Base-by-base conservation (phyloP, 2,329 filamentous ascomycete species). In the Aspergillus sp. region DNA sequence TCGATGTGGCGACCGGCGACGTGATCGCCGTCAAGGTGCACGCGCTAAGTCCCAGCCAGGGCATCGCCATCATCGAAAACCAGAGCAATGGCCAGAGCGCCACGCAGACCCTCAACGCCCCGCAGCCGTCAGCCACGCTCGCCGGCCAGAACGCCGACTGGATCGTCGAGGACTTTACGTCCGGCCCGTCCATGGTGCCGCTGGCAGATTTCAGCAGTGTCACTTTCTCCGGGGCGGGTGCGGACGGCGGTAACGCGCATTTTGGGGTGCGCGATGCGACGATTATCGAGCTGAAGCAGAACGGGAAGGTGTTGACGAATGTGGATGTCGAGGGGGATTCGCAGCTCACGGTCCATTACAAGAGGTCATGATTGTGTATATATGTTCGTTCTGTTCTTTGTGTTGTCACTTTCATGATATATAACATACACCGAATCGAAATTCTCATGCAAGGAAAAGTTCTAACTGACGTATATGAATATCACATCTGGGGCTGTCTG, bases 131-230 rank as follows among this genome's bases (percentile, higher is more conserved):
- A 5, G 59, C 64, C n/a, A 70, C 66, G 4, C 74, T 84, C 13
- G 80, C 77, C 60, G 73, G 81, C 60, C 76, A 77, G 60, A 83
- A 83, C 55, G 82, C 81, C 10, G 82, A 85, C 63, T 86, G 82
- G 82, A 84, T 85, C 58, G 81, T 85, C 13, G 82, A 85, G 69
- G 79, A 81, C 52, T 81, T 79, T 56, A 66, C 74, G 53, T 57
- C 64, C 3, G 67, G 69, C 36, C 55, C 58, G 36, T 55, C 60
- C 2, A 70, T 77, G 47, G 76, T 82, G 3, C 60, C 72, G 0
- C 70, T 82, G 48, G 76, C 72, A 30, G 63, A 80, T 60, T 82
- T 81, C 53, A 74, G 73, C 13, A 72, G 65, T 4, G 71, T 81
- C 9, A 68, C 51, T 16, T 74, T 74, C 53, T 68, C 59, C 8